Evolutionary conservation across 768 basidiomycete species (phyloP).

Genomic region (Pulveroboletus sp.): DNA sequence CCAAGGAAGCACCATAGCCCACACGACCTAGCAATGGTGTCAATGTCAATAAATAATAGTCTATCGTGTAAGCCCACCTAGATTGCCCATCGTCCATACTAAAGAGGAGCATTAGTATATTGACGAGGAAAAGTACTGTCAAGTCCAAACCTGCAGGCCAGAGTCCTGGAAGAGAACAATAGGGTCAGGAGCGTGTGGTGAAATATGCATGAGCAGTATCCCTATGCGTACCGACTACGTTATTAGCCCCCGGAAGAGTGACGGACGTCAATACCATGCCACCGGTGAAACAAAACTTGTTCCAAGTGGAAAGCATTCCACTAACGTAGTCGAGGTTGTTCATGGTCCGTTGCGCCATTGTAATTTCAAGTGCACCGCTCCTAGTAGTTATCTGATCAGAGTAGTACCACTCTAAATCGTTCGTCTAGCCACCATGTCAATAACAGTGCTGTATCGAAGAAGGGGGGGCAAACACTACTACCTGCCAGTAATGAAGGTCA

Average conservation of each 20-base stretch:
- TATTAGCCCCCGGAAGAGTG: conserved; percentile 63
- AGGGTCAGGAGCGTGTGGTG: neutral
- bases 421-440: conserved; percentile 39
- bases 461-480: conserved; percentile 19
- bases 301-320: conserved; percentile 68
- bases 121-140: neutral
- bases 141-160: conserved; percentile 58
- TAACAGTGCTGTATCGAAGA: neutral
- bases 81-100: conserved; percentile 76
- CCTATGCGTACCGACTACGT: conserved; percentile 37
- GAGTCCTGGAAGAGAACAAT: conserved; percentile 37
- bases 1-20: conserved; percentile 82
- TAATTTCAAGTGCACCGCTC: conserved; percentile 72
- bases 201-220: neutral
- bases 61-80: conserved; percentile 40
- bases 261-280: conserved; percentile 71
- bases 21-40: conserved; percentile 52
- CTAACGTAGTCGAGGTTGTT: conserved; percentile 73
- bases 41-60: neutral
- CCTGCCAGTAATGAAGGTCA: conserved; percentile 76
- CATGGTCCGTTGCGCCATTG: conserved; percentile 57
- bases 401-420: conserved; percentile 87
- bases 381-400: conserved; percentile 72
- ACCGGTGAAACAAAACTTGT: conserved; percentile 94
- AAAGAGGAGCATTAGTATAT: conserved; percentile 10